A percentile compares a stretch with the other conserved stretches of the same genome.
Evolutionary conservation across 768 basidiomycete genomes (phyloP).

Genomic region (Grammothele lineata): DNA sequence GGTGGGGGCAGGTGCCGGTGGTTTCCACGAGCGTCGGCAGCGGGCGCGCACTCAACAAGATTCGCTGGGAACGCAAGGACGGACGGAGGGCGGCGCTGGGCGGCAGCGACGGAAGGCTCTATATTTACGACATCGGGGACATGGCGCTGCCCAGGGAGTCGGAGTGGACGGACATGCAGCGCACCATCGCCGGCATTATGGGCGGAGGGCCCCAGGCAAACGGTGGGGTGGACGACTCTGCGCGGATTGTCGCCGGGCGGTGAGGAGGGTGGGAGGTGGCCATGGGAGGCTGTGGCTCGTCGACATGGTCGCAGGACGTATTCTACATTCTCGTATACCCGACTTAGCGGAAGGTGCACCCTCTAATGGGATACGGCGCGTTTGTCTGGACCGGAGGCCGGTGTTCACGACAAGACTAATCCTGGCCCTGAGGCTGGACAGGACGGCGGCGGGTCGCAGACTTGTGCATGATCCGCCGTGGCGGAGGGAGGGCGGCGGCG

Average conservation of each 20-base stretch:
- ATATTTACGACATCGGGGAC: slow-evolving; percentile 94
- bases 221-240: slow-evolving; percentile 28
- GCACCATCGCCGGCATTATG: slow-evolving; percentile 68
- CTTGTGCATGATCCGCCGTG: too few relatives aligned
- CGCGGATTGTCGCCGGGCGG: slow-evolving; percentile 23
- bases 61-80: slow-evolving; percentile 93
- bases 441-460: too few relatives aligned
- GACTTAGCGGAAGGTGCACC: neutral
- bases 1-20: slow-evolving; percentile 72
- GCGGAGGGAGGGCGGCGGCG: too few relatives aligned
- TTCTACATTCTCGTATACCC: slow-evolving; percentile 3
- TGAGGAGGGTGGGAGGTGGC: neutral
- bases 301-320: too few relatives aligned
- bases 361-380: slow-evolving; percentile 6
- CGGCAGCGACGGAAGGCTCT: slow-evolving; percentile 87
- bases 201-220: slow-evolving; percentile 39
- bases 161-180: slow-evolving; percentile 93
- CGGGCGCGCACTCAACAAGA: slow-evolving; percentile 87
- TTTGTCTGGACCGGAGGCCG: neutral
- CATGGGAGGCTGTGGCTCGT: neutral
- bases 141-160: slow-evolving; percentile 82
- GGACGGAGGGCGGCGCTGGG: slow-evolving; percentile 88
- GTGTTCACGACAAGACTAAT: too few relatives aligned
- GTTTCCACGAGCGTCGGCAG: slow-evolving; percentile 82
- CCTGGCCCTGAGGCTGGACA: too few relatives aligned